These are phyloP conservation scores for Solanum corneliomulleri DNA, from an alignment of 257 asterid genomes.

Conservation along the genomic window DNA sequence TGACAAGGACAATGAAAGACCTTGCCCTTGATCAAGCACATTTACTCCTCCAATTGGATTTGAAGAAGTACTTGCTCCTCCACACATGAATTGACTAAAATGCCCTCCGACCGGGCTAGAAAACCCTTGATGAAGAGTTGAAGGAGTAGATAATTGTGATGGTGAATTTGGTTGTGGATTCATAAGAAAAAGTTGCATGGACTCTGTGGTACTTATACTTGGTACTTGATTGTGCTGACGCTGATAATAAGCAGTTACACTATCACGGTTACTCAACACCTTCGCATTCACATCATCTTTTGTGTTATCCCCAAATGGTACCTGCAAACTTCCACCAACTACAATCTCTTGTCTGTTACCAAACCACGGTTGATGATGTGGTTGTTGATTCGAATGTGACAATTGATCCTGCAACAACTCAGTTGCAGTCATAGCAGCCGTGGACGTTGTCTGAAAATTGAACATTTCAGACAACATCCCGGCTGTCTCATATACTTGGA, in stretches of 20 bases:
- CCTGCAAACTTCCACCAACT: constrained; percentile 1
- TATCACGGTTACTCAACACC: neutral
- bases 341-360: constrained; percentile 34
- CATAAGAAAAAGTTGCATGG: constrained; percentile 94
- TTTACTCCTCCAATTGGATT: constrained; percentile 33
- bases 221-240: constrained; percentile 22
- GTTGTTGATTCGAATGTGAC: neutral
- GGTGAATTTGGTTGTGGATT: constrained; percentile 56
- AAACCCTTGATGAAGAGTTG: constrained; percentile 40
- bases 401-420: constrained; percentile 51
- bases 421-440: constrained; percentile 18
- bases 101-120: constrained; percentile 17
- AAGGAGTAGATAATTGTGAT: constrained; percentile 20
- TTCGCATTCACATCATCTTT: neutral
- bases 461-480: constrained; percentile 91
- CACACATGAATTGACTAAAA: constrained; percentile 50
- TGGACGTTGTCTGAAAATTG: constrained; percentile 27
- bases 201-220: constrained; percentile 46
- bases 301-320: constrained; percentile 17
- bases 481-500: constrained; percentile 54
- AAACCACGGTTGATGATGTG: constrained; percentile 30
- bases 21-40: constrained; percentile 47
- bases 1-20: constrained; percentile 72
- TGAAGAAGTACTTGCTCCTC: constrained; percentile 1
- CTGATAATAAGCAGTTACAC: neutral